Base-by-base conservation (phyloP, 495 filamentous ascomycete genomes). In the Talaromyces thailandensis region DNA sequence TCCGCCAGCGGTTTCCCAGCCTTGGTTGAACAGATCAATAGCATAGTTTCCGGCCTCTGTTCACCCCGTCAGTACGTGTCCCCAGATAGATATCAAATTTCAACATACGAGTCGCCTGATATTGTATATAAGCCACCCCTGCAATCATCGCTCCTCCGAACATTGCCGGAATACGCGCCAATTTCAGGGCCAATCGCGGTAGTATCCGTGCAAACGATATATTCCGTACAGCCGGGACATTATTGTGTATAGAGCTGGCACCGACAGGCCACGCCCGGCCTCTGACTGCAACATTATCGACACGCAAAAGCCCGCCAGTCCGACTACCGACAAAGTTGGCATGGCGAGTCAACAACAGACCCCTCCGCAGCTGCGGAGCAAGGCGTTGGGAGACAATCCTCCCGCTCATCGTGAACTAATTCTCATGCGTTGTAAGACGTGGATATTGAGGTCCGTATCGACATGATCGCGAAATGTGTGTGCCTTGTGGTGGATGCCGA, bases 31-130 rank as follows among this genome's bases (percentile, higher is more conserved):
- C n/a, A 93, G 62, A 67, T 92, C 91, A 61, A 89, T 81, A 45
- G 89, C 92, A 72, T 93, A 99, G 64, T 86, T 95, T 60, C 92
- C 92, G 25, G 92, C 91, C 83, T 95, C 90, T 91, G 69, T 64
- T 23, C 28, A 31, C 21, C 61, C 21, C 58, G 62, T 76, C 66
- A 79, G 75, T 62, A 57, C 48, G 40, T 28, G 52, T 16, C n/a
- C 21, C 64, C 48, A 43, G 52, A 55, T 14, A 3, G 12, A 50
- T 58, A n/a, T 29, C 62, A 48, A 29, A 26, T 28, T 61, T 14
- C 45, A 81, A 80, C 91, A 69, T 82, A 95, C 91, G 90, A 57
- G 87, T 87, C 64, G 94, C 93, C 76, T 98, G 95, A 72, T 98
- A 97, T 72, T 99, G 94, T 32, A 99, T 68, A 81, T 96, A 99